phyloP scores from a whole-genome alignment of 202 grass and related monocot species.

The Setaria viridis region DNA sequence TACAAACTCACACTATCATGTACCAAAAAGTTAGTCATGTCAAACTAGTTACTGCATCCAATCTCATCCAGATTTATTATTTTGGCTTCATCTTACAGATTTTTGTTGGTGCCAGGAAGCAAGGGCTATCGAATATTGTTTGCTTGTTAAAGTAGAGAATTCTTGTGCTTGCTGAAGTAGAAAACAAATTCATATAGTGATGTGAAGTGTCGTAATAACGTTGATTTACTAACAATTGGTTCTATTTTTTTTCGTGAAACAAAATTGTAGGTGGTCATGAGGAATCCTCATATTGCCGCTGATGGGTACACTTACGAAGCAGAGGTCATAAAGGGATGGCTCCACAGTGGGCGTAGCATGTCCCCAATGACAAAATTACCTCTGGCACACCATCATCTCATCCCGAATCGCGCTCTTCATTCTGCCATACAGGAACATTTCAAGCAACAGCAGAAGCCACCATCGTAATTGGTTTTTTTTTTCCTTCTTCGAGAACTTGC shows the following conservation, averaged over 20 bases:
- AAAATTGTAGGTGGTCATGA: constrained; percentile 79
- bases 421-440: constrained; percentile 70
- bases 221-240: not conserved
- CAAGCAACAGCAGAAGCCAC: not conserved
- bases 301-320: constrained; percentile 87
- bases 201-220: not conserved
- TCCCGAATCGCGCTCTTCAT: constrained; percentile 67
- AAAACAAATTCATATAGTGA: not conserved
- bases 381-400: constrained; percentile 55
- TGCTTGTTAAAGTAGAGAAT: constrained; percentile 1
- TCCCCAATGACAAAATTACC: constrained; percentile 83
- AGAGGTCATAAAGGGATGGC: constrained; percentile 75
- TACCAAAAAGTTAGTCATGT: too few species aligned
- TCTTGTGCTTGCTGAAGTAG: constrained; percentile 9
- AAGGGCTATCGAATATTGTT: not conserved
- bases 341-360: constrained; percentile 63
- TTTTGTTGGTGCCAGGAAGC: not conserved
- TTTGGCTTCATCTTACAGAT: not conserved
- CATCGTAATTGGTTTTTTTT: constrained; percentile 6
- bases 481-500: not conserved
- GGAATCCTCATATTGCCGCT: constrained; percentile 72
- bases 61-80: too few species aligned
- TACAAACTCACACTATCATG: too few species aligned
- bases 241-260: not conserved
- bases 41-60: too few species aligned